phyloP scores from a whole-genome alignment of 2,329 filamentous ascomycete genomes.

The Myriosclerotinia curreyana region DNA sequence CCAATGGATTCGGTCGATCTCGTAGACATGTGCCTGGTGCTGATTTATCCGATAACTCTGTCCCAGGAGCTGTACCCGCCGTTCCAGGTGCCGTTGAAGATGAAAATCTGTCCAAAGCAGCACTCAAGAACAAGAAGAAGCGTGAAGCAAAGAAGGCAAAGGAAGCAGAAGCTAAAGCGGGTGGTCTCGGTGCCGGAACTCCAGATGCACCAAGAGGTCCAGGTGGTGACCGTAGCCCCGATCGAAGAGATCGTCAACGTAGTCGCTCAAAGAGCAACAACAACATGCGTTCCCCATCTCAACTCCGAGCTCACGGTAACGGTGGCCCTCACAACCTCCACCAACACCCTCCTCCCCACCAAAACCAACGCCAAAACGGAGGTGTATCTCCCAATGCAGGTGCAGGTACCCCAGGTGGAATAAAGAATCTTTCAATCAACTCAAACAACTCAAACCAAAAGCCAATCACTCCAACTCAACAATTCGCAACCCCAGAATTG shows the following conservation, averaged over 20 bases:
- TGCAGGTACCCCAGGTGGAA: conserved; percentile 24
- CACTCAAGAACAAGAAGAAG: conserved; percentile 98
- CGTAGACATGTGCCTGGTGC: conserved; percentile 85
- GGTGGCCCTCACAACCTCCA: conserved; percentile 45
- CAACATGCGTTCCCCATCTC: conserved; percentile 46
- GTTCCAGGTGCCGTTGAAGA: conserved; percentile 58
- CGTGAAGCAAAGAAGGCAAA: conserved; percentile 88
- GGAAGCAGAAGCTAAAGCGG: conserved; percentile 64
- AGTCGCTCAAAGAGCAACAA: conserved; percentile 47
- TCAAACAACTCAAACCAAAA: conserved; percentile 27
- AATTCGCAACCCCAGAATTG: conserved; percentile 43
- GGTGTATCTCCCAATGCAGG: conserved; percentile 7
- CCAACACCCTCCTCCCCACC: conserved; percentile 28
- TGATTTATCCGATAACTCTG: conserved; percentile 63
- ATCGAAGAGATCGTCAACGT: conserved; percentile 55
- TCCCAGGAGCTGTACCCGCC: conserved; percentile 65
- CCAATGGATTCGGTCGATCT: conserved; percentile 74
- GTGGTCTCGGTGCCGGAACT: conserved; percentile 40
- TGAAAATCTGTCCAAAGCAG: conserved; percentile 76
- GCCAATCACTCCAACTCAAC: conserved; percentile 29
- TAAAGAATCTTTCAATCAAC: conserved; percentile 40
- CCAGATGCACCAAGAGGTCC: conserved; percentile 28
- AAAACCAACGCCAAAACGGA: conserved; percentile 15
- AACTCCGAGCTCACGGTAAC: conserved; percentile 46
- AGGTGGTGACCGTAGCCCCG: conserved; percentile 35